Conservation (phyloP, 768 basidiomycete genomes). For the Pleurotus pulmonarius region DNA sequence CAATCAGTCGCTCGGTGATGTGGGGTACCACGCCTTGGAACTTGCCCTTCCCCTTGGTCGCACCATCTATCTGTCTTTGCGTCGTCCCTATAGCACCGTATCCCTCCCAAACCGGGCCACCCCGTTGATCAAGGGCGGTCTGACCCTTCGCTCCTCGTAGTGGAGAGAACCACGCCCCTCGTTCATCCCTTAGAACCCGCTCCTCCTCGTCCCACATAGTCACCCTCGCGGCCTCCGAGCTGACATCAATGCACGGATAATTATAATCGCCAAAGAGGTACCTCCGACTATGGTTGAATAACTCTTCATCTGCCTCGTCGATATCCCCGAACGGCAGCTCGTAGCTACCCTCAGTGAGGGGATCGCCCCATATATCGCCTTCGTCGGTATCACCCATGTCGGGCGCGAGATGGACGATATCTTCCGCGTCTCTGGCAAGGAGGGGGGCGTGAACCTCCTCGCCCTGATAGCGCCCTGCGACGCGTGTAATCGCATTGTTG, state of each 20-base stretch:
- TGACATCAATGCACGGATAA: constrained; percentile 87
- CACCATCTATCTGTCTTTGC: constrained; percentile 7
- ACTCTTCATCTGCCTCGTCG: constrained; percentile 68
- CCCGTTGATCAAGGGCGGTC: constrained; percentile 32
- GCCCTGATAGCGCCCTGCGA: constrained; percentile 38
- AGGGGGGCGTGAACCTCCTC: constrained; percentile 76
- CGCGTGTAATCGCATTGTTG: constrained; percentile 35
- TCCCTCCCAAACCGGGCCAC: constrained; percentile 43
- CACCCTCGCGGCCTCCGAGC: constrained; percentile 63
- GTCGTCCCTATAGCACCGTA: constrained; percentile 53
- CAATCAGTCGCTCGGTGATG: constrained; percentile 31
- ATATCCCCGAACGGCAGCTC: constrained; percentile 65
- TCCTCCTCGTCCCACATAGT: constrained; percentile 85
- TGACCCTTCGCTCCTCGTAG: constrained; percentile 44
- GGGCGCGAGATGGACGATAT: constrained; percentile 61
- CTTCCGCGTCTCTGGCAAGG: constrained; percentile 55
- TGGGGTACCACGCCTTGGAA: constrained; percentile 8
- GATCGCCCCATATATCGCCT: constrained; percentile 36
- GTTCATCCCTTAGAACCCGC: constrained; percentile 70
- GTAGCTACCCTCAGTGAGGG: constrained; percentile 38
- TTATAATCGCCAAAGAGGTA: constrained; percentile 90
- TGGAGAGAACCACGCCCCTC: constrained; percentile 68
- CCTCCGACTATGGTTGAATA: constrained; percentile 72
- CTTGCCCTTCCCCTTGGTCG: constrained; percentile 7
- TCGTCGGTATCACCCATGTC: constrained; percentile 44